Evolutionary conservation across 495 filamentous ascomycete species (phyloP).

Genomic region (Penicillium tannophilum): DNA sequence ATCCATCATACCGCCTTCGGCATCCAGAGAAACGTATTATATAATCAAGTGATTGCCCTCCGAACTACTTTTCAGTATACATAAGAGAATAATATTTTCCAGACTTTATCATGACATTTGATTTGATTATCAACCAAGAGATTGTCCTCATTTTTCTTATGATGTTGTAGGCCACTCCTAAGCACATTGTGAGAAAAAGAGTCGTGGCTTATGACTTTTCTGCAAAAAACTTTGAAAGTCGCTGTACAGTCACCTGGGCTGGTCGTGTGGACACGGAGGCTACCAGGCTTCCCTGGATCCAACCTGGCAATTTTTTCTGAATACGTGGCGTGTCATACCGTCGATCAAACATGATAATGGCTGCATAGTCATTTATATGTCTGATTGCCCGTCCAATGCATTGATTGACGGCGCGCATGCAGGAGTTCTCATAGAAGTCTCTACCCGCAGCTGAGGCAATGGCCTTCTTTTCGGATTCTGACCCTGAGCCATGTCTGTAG

Average conservation of each 20-base stretch:
- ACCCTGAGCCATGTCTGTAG: constrained; percentile 39
- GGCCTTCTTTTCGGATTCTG: constrained; percentile 36
- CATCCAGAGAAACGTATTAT: not conserved
- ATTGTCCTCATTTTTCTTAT: too few relatives aligned
- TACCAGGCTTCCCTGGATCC: constrained; percentile 66
- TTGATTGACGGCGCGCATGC: constrained; percentile 97
- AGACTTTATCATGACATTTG: too few relatives aligned
- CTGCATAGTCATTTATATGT: constrained; percentile 85
- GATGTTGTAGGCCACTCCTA: too few relatives aligned
- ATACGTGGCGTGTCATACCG: constrained; percentile 72
- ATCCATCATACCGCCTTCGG: constrained; percentile 8
- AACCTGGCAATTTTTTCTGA: constrained; percentile 77
- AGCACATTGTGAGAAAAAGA: too few relatives aligned
- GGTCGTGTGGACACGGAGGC: constrained; percentile 25
- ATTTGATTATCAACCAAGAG: too few relatives aligned
- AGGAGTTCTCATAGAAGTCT: constrained; percentile 93
- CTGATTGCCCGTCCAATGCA: constrained; percentile 91
- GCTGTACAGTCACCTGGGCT: constrained; percentile 31
- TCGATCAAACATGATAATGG: constrained; percentile 81
- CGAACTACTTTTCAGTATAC: not conserved
- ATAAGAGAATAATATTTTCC: not conserved
- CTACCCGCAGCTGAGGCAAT: constrained; percentile 65
- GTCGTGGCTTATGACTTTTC: constrained; percentile 7
- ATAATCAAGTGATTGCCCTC: not conserved
- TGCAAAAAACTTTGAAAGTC: constrained; percentile 42